phyloP scores from a whole-genome alignment of 345 rosid species.

The Bruguiera gymnorhiza region DNA sequence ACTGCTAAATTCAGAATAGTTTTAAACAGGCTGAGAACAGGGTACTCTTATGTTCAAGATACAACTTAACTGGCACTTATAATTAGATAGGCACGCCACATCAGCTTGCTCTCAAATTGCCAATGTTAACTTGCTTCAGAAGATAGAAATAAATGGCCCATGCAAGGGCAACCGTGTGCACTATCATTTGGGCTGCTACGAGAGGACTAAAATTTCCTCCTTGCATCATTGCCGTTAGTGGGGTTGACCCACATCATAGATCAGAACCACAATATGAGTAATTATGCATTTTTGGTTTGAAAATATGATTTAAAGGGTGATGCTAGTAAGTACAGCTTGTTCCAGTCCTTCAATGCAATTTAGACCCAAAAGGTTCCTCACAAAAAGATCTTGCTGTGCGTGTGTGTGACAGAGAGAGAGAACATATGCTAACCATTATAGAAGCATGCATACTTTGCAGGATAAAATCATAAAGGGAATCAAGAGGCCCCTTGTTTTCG shows the following conservation, averaged over 20 bases:
- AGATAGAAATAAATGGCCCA: conserved; percentile 3
- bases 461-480: conserved; percentile 30
- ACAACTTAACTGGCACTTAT: conserved; percentile 12
- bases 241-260: conserved; percentile 5
- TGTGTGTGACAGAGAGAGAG: too few species aligned
- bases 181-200: not conserved
- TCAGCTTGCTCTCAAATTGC: conserved; percentile 1
- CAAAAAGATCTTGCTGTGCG: not conserved
- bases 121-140: too few species aligned
- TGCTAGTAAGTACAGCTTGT: conserved; percentile 22
- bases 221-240: conserved; percentile 19
- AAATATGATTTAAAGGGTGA: not conserved
- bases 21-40: conserved; percentile 13
- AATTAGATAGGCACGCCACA: not conserved
- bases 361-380: not conserved
- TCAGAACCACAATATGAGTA: not conserved
- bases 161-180: not conserved
- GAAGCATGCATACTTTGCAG: conserved; percentile 23
- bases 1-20: conserved; percentile 3
- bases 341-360: conserved; percentile 1
- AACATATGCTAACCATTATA: conserved; percentile 25
- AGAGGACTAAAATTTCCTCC: conserved; percentile 5
- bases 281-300: not conserved
- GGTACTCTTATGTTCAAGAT: not conserved
- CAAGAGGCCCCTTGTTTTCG: conserved; percentile 37